Conservation (phyloP, 2,329 filamentous ascomycete species). For the Coniochaeta ligniaria region DNA sequence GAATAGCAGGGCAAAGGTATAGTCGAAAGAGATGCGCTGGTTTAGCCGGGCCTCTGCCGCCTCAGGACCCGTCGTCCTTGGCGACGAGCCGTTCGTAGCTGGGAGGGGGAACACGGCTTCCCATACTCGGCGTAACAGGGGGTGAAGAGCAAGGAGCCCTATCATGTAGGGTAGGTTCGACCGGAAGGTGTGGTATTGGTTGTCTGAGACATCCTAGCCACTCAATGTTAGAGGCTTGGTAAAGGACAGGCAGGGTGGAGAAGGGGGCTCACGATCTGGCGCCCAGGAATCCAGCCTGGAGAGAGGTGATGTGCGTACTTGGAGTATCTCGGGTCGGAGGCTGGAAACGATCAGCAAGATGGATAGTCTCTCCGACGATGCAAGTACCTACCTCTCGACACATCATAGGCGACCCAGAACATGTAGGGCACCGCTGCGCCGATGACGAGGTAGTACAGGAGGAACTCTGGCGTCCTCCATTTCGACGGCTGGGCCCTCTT, state of each 20-base stretch:
- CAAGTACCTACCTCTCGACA: constrained; percentile 63
- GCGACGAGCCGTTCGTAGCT: constrained; percentile 15
- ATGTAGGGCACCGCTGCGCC: constrained; percentile 66
- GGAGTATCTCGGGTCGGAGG: constrained; percentile 71
- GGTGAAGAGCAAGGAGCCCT: constrained; percentile 69
- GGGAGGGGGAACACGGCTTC: constrained; percentile 43
- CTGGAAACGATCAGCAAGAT: constrained; percentile 32
- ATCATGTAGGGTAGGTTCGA: constrained; percentile 77
- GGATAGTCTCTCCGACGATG: not conserved
- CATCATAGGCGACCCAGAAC: constrained; percentile 83
- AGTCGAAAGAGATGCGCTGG: constrained; percentile 75
- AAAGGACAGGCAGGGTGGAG: constrained; percentile 3
- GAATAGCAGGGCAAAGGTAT: constrained; percentile 72
- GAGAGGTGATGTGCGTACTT: constrained; percentile 66
- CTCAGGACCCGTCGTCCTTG: constrained; percentile 20
- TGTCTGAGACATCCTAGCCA: constrained; percentile 76
- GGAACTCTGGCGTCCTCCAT: constrained; percentile 87
- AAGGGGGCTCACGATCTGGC: constrained; percentile 63
- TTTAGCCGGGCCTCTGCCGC: constrained; percentile 52
- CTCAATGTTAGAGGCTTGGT: not conserved
- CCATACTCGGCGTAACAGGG: constrained; percentile 67
- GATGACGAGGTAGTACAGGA: constrained; percentile 69
- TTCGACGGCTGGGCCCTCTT: constrained; percentile 51
- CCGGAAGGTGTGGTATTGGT: constrained; percentile 81
- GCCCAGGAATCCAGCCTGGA: constrained; percentile 85